phyloP scores from a whole-genome alignment of 176 grass and related monocot species.

The Alopecurus myosuroides region DNA sequence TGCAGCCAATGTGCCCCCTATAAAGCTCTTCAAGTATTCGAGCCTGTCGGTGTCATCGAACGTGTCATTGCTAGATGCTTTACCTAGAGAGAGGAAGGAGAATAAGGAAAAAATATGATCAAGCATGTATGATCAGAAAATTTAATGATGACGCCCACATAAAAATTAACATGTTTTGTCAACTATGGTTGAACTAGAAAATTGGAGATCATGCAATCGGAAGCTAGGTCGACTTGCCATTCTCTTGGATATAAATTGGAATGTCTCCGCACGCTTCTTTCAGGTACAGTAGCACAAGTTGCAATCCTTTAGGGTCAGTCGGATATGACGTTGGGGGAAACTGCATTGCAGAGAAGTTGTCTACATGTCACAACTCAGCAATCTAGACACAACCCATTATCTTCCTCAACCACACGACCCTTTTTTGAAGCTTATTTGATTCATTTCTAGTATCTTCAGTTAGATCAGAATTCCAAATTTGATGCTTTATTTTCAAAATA shows the following conservation, averaged over 20 bases:
- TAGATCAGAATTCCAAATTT: not conserved
- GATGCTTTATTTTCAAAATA: not conserved
- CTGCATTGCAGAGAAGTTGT: not conserved
- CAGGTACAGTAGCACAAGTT: conserved; percentile 41
- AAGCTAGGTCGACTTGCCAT: conserved; percentile 43
- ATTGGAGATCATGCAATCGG: not conserved
- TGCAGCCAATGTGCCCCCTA: not conserved
- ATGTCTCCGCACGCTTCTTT: conserved; percentile 40
- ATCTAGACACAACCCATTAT: not conserved
- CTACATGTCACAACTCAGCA: not conserved
- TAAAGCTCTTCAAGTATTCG: not conserved
- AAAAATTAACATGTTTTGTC: not conserved
- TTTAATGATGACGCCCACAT: not conserved
- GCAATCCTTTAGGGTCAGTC: conserved; percentile 36
- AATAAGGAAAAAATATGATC: not conserved
- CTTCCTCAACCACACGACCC: not conserved
- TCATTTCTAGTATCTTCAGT: not conserved
- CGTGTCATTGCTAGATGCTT: not conserved
- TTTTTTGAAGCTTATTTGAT: not conserved
- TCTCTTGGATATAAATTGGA: conserved; percentile 78
- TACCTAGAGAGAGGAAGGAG: not conserved
- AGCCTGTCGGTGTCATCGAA: not conserved
- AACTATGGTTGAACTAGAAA: not conserved
- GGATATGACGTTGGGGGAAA: not conserved
- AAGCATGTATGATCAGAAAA: not conserved